Conservation (phyloP, 805 yeast species). For the Saturnispora galanensis region DNA sequence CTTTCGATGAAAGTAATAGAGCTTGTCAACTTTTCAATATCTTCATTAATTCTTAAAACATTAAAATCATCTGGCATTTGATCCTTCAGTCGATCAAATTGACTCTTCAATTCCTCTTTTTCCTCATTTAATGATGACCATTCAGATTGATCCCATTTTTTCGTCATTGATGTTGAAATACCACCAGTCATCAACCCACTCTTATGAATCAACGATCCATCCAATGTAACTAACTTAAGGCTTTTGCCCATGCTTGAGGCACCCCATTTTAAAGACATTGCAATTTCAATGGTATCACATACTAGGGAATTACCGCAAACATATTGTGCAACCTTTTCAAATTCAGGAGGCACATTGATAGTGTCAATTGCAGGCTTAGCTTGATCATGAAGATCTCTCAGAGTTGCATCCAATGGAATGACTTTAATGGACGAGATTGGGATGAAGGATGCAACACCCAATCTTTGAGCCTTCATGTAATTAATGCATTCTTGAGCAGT, state of each 20-base stretch:
- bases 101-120: slow-evolving; percentile 40
- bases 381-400: slow-evolving; percentile 42
- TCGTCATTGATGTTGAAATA: slow-evolving; percentile 36
- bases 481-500: slow-evolving; percentile 70
- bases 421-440: slow-evolving; percentile 74
- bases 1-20: slow-evolving; percentile 23
- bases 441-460: slow-evolving; percentile 79
- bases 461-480: slow-evolving; percentile 72
- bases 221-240: slow-evolving; percentile 66
- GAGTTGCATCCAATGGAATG: slow-evolving; percentile 39
- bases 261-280: slow-evolving; percentile 66
- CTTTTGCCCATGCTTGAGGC: slow-evolving; percentile 29
- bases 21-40: slow-evolving; percentile 37
- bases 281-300: slow-evolving; percentile 60
- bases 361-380: slow-evolving; percentile 70
- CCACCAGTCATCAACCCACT: slow-evolving; percentile 96
- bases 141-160: slow-evolving; percentile 68
- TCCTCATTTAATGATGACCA: slow-evolving; percentile 40
- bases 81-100: slow-evolving; percentile 33
- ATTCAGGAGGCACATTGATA: slow-evolving; percentile 53
- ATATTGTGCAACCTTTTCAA: slow-evolving; percentile 71
- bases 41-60: slow-evolving; percentile 49
- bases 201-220: slow-evolving; percentile 76
- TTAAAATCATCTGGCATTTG: slow-evolving; percentile 43
- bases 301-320: slow-evolving; percentile 73